Evolutionary conservation across 768 basidiomycete species (phyloP), one percentile per base, ranked within the genome.

Genomic region (Kwoniella dejecticola): DNA sequence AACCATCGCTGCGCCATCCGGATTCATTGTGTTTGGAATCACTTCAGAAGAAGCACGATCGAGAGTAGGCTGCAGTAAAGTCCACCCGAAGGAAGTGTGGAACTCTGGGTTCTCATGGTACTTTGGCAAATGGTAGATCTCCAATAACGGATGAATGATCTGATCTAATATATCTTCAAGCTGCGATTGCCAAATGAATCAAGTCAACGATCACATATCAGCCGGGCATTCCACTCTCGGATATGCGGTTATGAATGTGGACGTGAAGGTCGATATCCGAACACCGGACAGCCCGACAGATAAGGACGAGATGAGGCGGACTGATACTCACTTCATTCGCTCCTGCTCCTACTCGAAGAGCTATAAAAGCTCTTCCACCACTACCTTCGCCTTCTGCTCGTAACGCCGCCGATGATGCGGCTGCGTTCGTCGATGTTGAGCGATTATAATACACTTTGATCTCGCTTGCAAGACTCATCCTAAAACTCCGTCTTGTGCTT

Each of bases 21-120:
- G 7, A 36, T 7, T 15, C 15, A 36, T 7, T 36, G 33, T 36
- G n/a, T n/a, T n/a, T 36, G 33, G 33, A 7, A 36, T 15, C 33
- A 15, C 15, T 36, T 36, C 33, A 36, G 33, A 36, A 7, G 41
- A 42, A 7, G 17, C 5, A 6, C 11, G 5, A 42, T 31, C 36
- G 19, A 49, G 36, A 29, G 13, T 27, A 10, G 63, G 63, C 31
- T 84, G 81, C 50, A 91, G 83, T 44, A 91, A 82, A 13, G 87
- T 86, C 93, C 94, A 96, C 10, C 87, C 91, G 56, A 96, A 86
- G 1, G 91, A 94, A 12, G 89, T 84, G 74, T 97, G 94, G 71
- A 93, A 96, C 45, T 87, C 85, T 19, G 94, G 91, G 29, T 85
- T 80, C 31, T 81, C 71, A 79, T 97, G 95, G 78, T 90, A 96